phyloP scores from a whole-genome alignment of 2,329 filamentous ascomycete species.

The Neurospora sp. region DNA sequence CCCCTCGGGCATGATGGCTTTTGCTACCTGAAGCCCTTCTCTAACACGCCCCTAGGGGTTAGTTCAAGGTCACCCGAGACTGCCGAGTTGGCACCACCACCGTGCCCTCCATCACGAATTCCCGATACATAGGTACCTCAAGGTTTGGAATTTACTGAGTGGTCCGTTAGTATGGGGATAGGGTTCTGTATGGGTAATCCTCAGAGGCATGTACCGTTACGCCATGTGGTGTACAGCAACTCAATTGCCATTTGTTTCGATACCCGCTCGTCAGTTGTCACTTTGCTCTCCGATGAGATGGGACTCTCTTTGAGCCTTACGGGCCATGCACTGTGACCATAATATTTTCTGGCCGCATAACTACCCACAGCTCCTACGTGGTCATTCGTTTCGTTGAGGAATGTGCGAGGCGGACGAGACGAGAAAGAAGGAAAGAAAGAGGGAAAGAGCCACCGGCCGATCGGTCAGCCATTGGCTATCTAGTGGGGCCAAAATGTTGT shows the following conservation, averaged over 20 bases:
- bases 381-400: not conserved
- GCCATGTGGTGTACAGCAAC: not conserved
- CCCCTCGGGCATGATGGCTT: not conserved
- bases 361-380: not conserved
- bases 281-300: not conserved
- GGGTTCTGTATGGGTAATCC: not conserved
- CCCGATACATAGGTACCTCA: not conserved
- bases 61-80: not conserved
- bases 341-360: not conserved
- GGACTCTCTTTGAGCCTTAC: not conserved
- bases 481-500: not conserved
- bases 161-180: not conserved
- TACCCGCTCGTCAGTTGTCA: not conserved
- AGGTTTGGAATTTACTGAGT: not conserved
- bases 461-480: not conserved
- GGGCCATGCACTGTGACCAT: not conserved
- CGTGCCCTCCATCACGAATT: not conserved
- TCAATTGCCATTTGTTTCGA: not conserved
- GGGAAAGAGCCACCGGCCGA: not conserved
- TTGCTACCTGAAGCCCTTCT: not conserved
- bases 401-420: not conserved
- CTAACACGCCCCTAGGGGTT: not conserved
- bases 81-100: not conserved
- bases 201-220: not conserved
- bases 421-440: not conserved